These are phyloP conservation scores for Neurospora sp. DNA, from an alignment of 495 filamentous ascomycete genomes.

Conservation along the genomic window DNA sequence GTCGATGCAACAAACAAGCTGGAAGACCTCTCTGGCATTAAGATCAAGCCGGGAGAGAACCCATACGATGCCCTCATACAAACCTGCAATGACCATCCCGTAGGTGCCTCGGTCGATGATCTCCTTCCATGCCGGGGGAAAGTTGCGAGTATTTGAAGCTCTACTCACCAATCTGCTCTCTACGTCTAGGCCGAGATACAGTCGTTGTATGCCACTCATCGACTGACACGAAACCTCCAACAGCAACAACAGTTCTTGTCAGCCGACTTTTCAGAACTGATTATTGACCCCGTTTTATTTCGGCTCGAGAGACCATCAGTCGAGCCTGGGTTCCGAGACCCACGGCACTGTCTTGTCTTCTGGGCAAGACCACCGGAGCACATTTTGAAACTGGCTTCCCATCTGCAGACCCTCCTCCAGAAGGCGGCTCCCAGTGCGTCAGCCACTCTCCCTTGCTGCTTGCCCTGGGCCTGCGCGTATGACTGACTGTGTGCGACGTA, in stretches of 20 bases:
- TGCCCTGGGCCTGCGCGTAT: neutral
- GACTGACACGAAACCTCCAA: slow-evolving; percentile 58
- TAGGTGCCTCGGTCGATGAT: slow-evolving; percentile 25
- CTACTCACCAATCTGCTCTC: neutral
- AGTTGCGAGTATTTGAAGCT: neutral
- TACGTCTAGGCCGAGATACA: slow-evolving; percentile 54
- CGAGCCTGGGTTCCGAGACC: slow-evolving; percentile 58
- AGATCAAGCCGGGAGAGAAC: slow-evolving; percentile 43
- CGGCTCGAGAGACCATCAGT: slow-evolving; percentile 49
- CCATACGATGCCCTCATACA: slow-evolving; percentile 70
- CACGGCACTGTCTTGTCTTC: slow-evolving; percentile 71
- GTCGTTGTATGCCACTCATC: slow-evolving; percentile 59
- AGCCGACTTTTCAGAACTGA: slow-evolving; percentile 56
- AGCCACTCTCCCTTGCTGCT: neutral
- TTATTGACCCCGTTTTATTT: slow-evolving; percentile 63
- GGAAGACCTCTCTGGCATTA: slow-evolving; percentile 46
- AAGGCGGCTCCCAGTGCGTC: slow-evolving; percentile 50
- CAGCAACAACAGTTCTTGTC: slow-evolving; percentile 60
- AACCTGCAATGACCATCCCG: slow-evolving; percentile 47
- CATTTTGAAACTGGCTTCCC: slow-evolving; percentile 51
- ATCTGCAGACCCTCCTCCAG: slow-evolving; percentile 56
- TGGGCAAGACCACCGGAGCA: slow-evolving; percentile 75
- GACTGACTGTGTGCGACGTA: slow-evolving; percentile 21
- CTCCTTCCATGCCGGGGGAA: neutral
- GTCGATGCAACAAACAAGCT: slow-evolving; percentile 43